These are phyloP conservation scores for Xylaria sp. DNA, from an alignment of 2,329 filamentous ascomycete species.

Conservation along the genomic window DNA sequence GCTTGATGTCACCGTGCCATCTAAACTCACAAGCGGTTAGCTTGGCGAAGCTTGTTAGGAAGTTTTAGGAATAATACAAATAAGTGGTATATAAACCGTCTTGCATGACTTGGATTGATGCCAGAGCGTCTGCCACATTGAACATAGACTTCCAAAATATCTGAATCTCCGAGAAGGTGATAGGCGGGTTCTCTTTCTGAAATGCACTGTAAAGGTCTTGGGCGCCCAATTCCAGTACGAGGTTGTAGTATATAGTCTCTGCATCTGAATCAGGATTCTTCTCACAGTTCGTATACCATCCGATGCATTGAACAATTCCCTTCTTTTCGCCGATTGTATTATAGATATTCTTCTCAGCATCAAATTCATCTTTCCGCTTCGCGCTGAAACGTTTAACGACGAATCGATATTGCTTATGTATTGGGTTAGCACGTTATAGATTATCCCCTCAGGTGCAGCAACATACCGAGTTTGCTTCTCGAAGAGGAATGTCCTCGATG, in stretches of 20 bases:
- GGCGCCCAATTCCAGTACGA: constrained; percentile 52
- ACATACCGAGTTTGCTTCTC: constrained; percentile 18
- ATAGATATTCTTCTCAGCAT: constrained; percentile 48
- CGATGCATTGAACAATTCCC: constrained; percentile 48
- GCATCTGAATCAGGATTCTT: constrained; percentile 2
- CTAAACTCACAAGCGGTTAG: constrained; percentile 38
- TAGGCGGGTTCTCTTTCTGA: constrained; percentile 44
- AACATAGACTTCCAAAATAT: constrained; percentile 49
- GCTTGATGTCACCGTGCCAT: constrained; percentile 53
- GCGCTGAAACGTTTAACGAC: constrained; percentile 33
- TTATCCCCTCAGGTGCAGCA: not conserved
- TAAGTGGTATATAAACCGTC: constrained; percentile 21
- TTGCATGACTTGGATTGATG: constrained; percentile 16
- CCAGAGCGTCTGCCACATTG: constrained; percentile 47
- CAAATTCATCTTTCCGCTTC: constrained; percentile 37
- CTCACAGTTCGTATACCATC: constrained; percentile 41
- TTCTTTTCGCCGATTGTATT: constrained; percentile 37
- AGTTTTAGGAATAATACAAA: constrained; percentile 5
- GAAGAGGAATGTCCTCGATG: not conserved
- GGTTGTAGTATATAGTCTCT: constrained; percentile 42
- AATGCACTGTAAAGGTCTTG: constrained; percentile 49
- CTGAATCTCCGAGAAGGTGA: constrained; percentile 43
- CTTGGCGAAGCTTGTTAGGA: not conserved
- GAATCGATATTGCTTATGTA: constrained; percentile 15
- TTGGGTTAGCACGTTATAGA: not conserved